Base-by-base conservation (phyloP, 257 asterid species). In the Coffea eugenioides region DNA sequence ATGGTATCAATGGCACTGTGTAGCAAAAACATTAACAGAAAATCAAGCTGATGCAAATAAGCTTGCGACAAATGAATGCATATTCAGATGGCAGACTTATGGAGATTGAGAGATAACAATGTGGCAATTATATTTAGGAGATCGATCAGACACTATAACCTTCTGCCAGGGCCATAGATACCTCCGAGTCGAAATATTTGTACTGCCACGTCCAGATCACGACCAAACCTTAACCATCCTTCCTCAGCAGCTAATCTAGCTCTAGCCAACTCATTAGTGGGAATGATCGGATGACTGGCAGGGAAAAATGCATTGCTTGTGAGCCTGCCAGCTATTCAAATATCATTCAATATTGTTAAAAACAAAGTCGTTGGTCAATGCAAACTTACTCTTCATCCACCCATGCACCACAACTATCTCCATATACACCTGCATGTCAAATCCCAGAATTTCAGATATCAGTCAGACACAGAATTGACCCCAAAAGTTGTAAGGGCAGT, bases 101-200 rank as follows among this genome's bases (percentile, higher is more conserved):
- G 67, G 6, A 5, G 45, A 54, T 31, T 15, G 34, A 49, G 9
- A 7, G 21, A 73, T 4, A 20, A n/a, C 1, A 7, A 76, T 8
- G 34, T 31, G 20, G 64, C 59, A 6, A 41, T 75, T 2, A 39
- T 39, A 34, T 34, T 8, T 14, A 20, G 16, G 62, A 16, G 3
- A 45, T 15, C 43, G n/a, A 41, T 20, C 10, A 23, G 61, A 59
- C 69, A 21, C 39, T 57, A 85, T 52, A 76, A 93, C 99, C 99
- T 95, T 92, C 99, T 89, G 69, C 98, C 94, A 74, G 98, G 97
- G 83, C 99, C 98, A 52, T 95, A 95, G 86, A 93, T 92, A 46
- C 99, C 99, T 81, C 97, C 99, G 2, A 93, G 92, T 78, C 99
- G 97, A 84, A 91, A 92, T 83, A 93, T 85, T 52, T 92, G 96